Evolutionary conservation across 805 yeast species (phyloP).

Genomic region (Scheffersomyces amazonensis): DNA sequence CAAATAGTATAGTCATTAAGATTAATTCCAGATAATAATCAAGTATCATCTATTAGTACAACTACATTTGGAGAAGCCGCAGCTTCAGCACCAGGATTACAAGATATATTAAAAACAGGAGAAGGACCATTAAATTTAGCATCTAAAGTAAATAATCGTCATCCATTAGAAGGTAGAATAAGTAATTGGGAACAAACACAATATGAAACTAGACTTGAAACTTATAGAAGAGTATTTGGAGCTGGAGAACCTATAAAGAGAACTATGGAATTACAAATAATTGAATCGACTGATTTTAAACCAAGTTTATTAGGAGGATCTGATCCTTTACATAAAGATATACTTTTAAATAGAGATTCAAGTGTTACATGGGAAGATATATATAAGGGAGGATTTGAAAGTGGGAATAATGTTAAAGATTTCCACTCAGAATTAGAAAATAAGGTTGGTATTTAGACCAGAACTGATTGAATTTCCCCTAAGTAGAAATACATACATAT

Average conservation of each 20-base stretch:
- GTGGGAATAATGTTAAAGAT: slow-evolving; percentile 40
- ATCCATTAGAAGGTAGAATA: slow-evolving; percentile 80
- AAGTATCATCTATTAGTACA: slow-evolving; percentile 47
- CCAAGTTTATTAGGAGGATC: slow-evolving; percentile 64
- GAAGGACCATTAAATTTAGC: slow-evolving; percentile 62
- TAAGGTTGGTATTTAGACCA: slow-evolving; percentile 47
- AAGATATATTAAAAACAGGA: slow-evolving; percentile 63
- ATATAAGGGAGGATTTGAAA: slow-evolving; percentile 55
- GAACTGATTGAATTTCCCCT: no score
- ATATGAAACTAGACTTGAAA: slow-evolving; percentile 66
- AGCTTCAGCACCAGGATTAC: slow-evolving; percentile 65
- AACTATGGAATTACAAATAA: slow-evolving; percentile 81
- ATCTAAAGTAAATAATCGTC: slow-evolving; percentile 69
- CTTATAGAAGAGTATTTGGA: slow-evolving; percentile 81
- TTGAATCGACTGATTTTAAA: slow-evolving; percentile 64
- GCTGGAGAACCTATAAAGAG: slow-evolving; percentile 92
- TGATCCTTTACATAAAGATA: slow-evolving; percentile 66
- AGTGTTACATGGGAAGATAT: slow-evolving; percentile 93
- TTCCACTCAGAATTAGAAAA: slow-evolving; percentile 76
- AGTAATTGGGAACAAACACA: slow-evolving; percentile 79
- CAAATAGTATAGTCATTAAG: slow-evolving; percentile 40
- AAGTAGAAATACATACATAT: no score
- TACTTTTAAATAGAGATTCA: slow-evolving; percentile 73
- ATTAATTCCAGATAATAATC: slow-evolving; percentile 52
- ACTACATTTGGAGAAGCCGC: slow-evolving; percentile 54